Conservation (phyloP, 768 basidiomycete genomes). For the Boletus fagicola region DNA sequence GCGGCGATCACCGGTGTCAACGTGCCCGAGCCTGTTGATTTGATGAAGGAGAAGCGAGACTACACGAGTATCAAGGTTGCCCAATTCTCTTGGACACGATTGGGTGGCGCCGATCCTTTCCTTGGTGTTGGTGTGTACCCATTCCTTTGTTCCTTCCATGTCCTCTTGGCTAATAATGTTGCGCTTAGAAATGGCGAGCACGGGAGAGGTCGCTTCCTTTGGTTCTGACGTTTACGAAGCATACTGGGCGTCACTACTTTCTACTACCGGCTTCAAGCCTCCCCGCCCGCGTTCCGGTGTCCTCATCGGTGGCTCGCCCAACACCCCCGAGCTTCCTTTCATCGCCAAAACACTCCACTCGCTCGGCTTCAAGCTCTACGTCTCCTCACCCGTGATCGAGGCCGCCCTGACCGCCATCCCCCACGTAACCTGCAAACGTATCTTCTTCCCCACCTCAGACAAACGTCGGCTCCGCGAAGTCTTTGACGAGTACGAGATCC, state of each 20-base stretch:
- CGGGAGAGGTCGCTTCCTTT: constrained; percentile 96
- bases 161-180: background rate
- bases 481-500: constrained; percentile 91
- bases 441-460: constrained; percentile 95
- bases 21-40: constrained; percentile 87
- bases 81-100: constrained; percentile 96
- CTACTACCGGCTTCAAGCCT: constrained; percentile 93
- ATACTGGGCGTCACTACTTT: constrained; percentile 92
- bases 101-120: constrained; percentile 96
- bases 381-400: constrained; percentile 77
- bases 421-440: constrained; percentile 79
- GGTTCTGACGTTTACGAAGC: constrained; percentile 93
- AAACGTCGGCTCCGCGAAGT: constrained; percentile 94
- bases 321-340: constrained; percentile 79
- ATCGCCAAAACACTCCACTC: constrained; percentile 79
- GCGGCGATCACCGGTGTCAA: constrained; percentile 81
- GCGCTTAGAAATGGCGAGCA: constrained; percentile 88
- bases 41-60: constrained; percentile 86
- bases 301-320: constrained; percentile 87
- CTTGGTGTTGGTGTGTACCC: constrained; percentile 81
- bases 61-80: constrained; percentile 97
- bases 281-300: constrained; percentile 84
- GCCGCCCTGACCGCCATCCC: constrained; percentile 75
- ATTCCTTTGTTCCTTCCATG: background rate
- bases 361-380: constrained; percentile 95